phyloP scores from a whole-genome alignment of 2,329 filamentous ascomycete genomes.

The Chaetomium globosum region DNA sequence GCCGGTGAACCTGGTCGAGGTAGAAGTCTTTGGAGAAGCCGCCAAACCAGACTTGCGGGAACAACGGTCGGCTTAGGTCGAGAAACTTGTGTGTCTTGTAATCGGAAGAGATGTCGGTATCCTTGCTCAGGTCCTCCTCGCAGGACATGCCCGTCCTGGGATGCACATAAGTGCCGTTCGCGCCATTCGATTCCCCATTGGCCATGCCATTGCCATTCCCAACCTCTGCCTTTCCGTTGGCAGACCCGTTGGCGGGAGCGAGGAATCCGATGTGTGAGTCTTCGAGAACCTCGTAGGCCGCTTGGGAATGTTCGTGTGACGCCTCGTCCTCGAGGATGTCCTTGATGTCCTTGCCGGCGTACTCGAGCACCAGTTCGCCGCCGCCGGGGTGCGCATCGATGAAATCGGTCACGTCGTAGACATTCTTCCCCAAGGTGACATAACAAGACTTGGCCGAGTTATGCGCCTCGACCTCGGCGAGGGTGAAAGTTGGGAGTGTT shows the following conservation, averaged over 20 bases:
- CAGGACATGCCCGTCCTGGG: conserved; percentile 83
- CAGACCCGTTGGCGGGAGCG: conserved; percentile 51
- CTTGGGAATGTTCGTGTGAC: conserved; percentile 84
- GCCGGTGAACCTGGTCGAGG: conserved; percentile 91
- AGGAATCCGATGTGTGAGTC: conserved; percentile 85
- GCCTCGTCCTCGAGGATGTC: conserved; percentile 78
- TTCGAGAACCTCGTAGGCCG: conserved; percentile 93
- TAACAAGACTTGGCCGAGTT: conserved; percentile 84
- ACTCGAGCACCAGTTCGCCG: conserved; percentile 82
- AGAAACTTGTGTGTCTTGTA: conserved; percentile 93
- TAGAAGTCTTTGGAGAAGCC: conserved; percentile 96
- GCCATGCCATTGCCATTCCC: conserved; percentile 41
- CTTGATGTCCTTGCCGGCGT: conserved; percentile 82
- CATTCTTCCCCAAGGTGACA: conserved; percentile 84
- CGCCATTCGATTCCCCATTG: conserved; percentile 41
- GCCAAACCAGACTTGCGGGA: conserved; percentile 84
- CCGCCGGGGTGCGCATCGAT: conserved; percentile 89
- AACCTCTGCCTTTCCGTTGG: conserved; percentile 36
- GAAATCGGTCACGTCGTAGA: conserved; percentile 95
- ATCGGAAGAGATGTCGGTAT: conserved; percentile 75
- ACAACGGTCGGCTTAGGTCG: conserved; percentile 79
- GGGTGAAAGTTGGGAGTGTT: conserved; percentile 80
- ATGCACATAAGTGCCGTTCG: conserved; percentile 48
- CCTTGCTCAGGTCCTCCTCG: conserved; percentile 81
- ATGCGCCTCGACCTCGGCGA: conserved; percentile 78